These are phyloP conservation scores for Pichia rugopelliculosa DNA, from an alignment of 805 yeast genomes.

Conservation along the genomic window DNA sequence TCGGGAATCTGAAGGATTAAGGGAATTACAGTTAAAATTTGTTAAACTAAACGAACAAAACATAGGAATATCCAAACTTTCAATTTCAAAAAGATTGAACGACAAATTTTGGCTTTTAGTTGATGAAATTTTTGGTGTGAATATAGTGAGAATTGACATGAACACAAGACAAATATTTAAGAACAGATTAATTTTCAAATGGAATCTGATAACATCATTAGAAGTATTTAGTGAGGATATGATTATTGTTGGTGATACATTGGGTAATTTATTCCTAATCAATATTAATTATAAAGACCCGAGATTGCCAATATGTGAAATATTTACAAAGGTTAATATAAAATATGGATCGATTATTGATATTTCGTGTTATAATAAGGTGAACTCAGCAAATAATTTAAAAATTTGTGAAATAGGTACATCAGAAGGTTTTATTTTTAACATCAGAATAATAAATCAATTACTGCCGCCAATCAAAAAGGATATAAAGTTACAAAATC, in stretches of 20 bases:
- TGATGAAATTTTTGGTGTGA: slow-evolving; percentile 20
- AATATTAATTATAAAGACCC: neutral
- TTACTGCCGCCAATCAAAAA: neutral
- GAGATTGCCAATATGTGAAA: neutral
- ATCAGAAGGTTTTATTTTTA: slow-evolving; percentile 11
- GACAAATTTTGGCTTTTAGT: slow-evolving; percentile 11
- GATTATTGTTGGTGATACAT: slow-evolving; percentile 18
- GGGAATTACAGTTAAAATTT: neutral
- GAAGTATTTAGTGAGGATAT: slow-evolving; percentile 11
- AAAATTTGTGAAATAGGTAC: slow-evolving; percentile 14
- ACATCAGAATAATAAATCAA: no score
- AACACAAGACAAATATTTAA: neutral
- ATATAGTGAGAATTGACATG: slow-evolving; percentile 7
- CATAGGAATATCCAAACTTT: neutral
- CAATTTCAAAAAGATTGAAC: neutral
- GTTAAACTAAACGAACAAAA: neutral
- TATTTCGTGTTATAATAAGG: neutral
- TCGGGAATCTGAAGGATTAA: neutral
- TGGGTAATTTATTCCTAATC: slow-evolving; percentile 19
- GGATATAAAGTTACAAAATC: neutral
- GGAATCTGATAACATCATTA: slow-evolving; percentile 9
- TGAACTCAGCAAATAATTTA: neutral
- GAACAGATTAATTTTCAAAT: neutral
- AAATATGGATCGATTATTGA: slow-evolving; percentile 6
- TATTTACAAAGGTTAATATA: slow-evolving; percentile 5